Percentiles rank a stretch among this genome's conserved stretches.
Conservation (phyloP, 495 filamentous ascomycete species). For the Penicillium flavigenum region DNA sequence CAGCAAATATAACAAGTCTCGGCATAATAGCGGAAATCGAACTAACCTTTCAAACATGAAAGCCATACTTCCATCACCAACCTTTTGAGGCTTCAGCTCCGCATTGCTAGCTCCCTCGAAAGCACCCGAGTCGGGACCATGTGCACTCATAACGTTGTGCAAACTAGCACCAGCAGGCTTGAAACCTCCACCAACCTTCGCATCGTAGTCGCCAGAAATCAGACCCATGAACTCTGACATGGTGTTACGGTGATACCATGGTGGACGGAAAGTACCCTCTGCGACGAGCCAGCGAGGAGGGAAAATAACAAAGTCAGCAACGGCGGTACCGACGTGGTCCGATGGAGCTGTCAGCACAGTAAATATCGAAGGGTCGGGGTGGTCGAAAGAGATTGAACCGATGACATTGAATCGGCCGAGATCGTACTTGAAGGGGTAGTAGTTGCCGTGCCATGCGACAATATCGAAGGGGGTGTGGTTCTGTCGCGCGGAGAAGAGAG, state of each 20-base stretch:
- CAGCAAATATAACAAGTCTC: background rate
- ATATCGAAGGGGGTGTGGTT: slow-evolving; percentile 78
- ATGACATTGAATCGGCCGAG: slow-evolving; percentile 77
- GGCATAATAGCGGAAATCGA: background rate
- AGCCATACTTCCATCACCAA: slow-evolving; percentile 63
- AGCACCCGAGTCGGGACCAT: slow-evolving; percentile 58
- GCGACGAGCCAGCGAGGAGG: slow-evolving; percentile 77
- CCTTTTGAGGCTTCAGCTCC: slow-evolving; percentile 56
- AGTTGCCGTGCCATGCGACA: slow-evolving; percentile 75
- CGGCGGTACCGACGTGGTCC: slow-evolving; percentile 67
- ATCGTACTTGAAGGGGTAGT: slow-evolving; percentile 88
- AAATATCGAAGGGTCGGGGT: slow-evolving; percentile 80
- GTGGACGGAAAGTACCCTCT: slow-evolving; percentile 77
- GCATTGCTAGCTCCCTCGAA: slow-evolving; percentile 60
- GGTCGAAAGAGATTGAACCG: slow-evolving; percentile 71
- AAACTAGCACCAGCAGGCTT: slow-evolving; percentile 61
- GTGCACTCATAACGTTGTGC: slow-evolving; percentile 64
- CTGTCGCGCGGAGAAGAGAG: slow-evolving; percentile 71
- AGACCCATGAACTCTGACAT: slow-evolving; percentile 69
- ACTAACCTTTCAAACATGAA: slow-evolving; percentile 66
- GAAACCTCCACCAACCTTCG: slow-evolving; percentile 63
- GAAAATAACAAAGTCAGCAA: slow-evolving; percentile 84
- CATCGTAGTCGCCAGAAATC: slow-evolving; percentile 65
- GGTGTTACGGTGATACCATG: slow-evolving; percentile 77
- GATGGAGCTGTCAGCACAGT: slow-evolving; percentile 77